phyloP scores from a whole-genome alignment of 2,329 filamentous ascomycete genomes.

The Metarhizium rileyi region DNA sequence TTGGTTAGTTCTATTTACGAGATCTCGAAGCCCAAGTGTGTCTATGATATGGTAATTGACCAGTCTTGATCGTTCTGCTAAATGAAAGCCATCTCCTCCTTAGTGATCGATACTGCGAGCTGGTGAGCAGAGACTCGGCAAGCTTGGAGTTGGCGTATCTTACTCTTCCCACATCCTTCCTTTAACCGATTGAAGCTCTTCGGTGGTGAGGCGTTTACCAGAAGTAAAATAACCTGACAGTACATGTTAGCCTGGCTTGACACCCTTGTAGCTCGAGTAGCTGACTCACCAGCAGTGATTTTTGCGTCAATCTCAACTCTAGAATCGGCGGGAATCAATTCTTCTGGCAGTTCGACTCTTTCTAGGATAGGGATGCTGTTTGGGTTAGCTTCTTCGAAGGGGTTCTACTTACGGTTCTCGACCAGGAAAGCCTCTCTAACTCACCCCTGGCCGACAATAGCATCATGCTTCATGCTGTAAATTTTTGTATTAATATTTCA shows the following conservation, averaged over 20 bases:
- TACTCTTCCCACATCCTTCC: constrained; percentile 86
- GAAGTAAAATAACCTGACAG: constrained; percentile 66
- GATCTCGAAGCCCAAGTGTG: background rate
- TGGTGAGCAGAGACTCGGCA: background rate
- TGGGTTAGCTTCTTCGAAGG: background rate
- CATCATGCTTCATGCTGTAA: constrained; percentile 77
- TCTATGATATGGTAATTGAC: background rate
- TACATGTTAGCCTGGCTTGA: background rate
- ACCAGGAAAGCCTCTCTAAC: background rate
- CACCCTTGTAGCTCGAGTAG: background rate
- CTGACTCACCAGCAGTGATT: constrained; percentile 73
- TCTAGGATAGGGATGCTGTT: constrained; percentile 73
- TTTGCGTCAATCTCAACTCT: constrained; percentile 98
- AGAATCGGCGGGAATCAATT: constrained; percentile 88
- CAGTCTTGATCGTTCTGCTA: background rate
- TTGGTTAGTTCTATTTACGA: background rate
- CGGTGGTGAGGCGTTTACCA: constrained; percentile 78
- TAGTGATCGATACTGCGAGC: constrained; percentile 6
- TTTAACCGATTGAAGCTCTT: constrained; percentile 77
- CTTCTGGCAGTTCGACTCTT: constrained; percentile 82
- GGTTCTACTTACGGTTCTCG: background rate
- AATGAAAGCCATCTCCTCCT: background rate
- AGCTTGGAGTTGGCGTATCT: constrained; percentile 12
- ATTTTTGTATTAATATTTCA: background rate
- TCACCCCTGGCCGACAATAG: constrained; percentile 71